Evolutionary conservation across 345 rosid species (phyloP).

Genomic region (Eucalyptus sp.): DNA sequence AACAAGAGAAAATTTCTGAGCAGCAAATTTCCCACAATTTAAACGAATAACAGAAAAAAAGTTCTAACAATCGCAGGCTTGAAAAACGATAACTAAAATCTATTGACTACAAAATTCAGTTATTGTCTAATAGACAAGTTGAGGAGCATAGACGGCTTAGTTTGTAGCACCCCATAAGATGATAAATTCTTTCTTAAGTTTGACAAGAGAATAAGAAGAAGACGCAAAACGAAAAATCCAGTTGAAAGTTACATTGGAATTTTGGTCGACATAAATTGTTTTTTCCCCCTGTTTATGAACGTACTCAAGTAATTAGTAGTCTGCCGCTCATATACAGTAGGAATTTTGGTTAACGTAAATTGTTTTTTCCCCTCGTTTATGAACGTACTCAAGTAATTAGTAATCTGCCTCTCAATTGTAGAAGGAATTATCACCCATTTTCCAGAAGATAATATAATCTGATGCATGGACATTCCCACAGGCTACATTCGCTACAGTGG

Average conservation of each 20-base stretch:
- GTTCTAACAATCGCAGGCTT: not conserved
- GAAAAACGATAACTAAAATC: not conserved
- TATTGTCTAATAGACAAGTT: not conserved
- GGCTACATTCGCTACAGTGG: accelerated
- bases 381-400: not conserved
- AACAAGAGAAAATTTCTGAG: not conserved
- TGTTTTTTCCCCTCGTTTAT: not conserved
- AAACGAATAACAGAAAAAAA: not conserved
- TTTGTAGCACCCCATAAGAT: not conserved
- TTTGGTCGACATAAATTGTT: not conserved
- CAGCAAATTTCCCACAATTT: not conserved
- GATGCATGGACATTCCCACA: not conserved
- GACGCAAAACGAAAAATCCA: not conserved
- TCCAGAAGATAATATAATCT: not conserved
- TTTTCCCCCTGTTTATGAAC: not conserved
- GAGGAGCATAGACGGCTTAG: not conserved
- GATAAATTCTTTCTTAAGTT: not conserved
- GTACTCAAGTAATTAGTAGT: not conserved
- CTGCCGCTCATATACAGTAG: not conserved
- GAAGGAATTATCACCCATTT: not conserved
- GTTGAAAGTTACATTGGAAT: not conserved
- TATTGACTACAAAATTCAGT: not conserved
- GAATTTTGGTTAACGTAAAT: not conserved
- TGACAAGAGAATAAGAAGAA: not conserved
- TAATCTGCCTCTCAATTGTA: not conserved